Conservation (phyloP, 2,329 filamentous ascomycete genomes). For the Fusarium sp. region DNA sequence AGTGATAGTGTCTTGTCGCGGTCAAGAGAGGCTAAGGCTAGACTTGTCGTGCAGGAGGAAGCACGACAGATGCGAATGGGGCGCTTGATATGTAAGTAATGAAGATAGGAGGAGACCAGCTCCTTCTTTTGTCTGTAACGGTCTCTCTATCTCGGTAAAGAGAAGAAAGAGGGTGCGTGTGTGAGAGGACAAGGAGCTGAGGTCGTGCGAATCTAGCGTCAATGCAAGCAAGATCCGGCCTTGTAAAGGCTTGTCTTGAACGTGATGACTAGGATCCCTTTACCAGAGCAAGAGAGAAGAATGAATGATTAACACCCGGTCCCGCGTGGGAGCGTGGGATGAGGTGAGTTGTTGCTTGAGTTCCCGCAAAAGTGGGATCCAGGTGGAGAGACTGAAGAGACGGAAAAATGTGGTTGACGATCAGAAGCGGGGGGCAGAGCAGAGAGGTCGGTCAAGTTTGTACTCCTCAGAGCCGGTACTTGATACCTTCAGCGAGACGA, state of each 20-base stretch:
- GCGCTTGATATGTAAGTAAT: neutral
- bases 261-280: constrained; percentile 30
- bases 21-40: neutral
- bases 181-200: constrained; percentile 11
- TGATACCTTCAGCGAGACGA: constrained; percentile 6
- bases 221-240: constrained; percentile 22
- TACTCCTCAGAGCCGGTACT: constrained; percentile 9
- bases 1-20: neutral
- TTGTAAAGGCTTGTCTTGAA: constrained; percentile 22
- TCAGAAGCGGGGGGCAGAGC: constrained; percentile 1
- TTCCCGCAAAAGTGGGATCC: constrained; percentile 22
- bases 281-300: constrained; percentile 15
- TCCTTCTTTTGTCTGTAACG: constrained; percentile 33
- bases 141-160: constrained; percentile 14
- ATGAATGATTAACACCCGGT: constrained; percentile 39
- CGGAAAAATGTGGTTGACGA: constrained; percentile 10
- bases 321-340: constrained; percentile 30
- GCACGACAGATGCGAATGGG: neutral
- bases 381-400: constrained; percentile 24
- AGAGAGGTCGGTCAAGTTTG: constrained; percentile 12
- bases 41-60: constrained; percentile 2
- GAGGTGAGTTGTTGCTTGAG: constrained; percentile 27
- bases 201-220: constrained; percentile 19
- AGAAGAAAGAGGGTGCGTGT: constrained; percentile 11
- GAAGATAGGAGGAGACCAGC: constrained; percentile 38